Conservation (phyloP, 805 yeast genomes). For the Suhomyces tanzawaensis region DNA sequence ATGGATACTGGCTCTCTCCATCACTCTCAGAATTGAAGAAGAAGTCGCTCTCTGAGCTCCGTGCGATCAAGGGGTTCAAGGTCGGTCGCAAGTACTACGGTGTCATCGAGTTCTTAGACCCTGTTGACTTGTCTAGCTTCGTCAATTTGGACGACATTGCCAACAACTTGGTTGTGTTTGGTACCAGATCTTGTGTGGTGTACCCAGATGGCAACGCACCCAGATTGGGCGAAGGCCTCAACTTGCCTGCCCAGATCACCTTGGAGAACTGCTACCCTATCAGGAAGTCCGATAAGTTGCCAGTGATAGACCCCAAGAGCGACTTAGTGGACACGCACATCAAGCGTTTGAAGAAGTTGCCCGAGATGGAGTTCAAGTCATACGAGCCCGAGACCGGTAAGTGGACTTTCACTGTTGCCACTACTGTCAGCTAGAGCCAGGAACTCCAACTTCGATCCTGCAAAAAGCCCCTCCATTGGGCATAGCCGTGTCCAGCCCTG, state of each 20-base stretch:
- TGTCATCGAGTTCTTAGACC: constrained; percentile 66
- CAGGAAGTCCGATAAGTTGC: constrained; percentile 66
- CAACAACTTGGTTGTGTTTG: constrained; percentile 63
- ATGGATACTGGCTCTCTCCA: constrained; percentile 90
- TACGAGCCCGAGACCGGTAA: constrained; percentile 77
- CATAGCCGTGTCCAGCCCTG: too few relatives aligned
- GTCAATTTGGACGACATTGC: constrained; percentile 61
- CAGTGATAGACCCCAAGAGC: constrained; percentile 75
- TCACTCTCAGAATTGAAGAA: constrained; percentile 58
- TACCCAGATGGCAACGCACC: constrained; percentile 75
- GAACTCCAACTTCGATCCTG: too few relatives aligned
- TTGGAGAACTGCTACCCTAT: constrained; percentile 79
- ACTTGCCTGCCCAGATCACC: constrained; percentile 69
- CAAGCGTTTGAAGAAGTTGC: constrained; percentile 57
- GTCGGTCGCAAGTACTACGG: constrained; percentile 84
- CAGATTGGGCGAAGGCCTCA: constrained; percentile 74
- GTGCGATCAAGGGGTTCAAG: constrained; percentile 58
- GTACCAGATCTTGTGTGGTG: constrained; percentile 56
- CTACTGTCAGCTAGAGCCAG: constrained; percentile 10
- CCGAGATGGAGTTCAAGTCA: constrained; percentile 61
- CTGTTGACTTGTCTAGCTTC: constrained; percentile 78
- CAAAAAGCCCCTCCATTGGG: too few relatives aligned
- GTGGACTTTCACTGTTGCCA: constrained; percentile 60
- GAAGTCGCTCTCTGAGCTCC: constrained; percentile 61
- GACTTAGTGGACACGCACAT: constrained; percentile 69